Evolutionary conservation across 2,329 filamentous ascomycete species (phyloP), one percentile per base, ranked within the genome.

Genomic region (Fusarium chlamydosporum): DNA sequence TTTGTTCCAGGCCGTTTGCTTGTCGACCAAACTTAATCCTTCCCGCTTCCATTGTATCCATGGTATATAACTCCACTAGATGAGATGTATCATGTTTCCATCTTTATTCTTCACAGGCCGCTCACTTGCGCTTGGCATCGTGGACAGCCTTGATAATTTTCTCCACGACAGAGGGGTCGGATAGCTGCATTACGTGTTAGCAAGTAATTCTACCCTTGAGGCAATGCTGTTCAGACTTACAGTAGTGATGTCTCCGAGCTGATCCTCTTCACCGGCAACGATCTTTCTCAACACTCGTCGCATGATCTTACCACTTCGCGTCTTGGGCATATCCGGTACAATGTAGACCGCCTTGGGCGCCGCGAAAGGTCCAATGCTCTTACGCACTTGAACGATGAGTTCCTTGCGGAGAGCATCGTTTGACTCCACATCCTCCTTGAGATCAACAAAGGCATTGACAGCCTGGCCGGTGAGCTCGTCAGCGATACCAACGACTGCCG

Each of bases 251-350:
- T 99, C 96, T 74, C 96, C 96, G 55, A 99, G 85, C 82, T 97
- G 94, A 79, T 99, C 96, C 82, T 97, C 95, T 84, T 99, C 96
- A 35, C 95, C 95, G 16, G 94, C 94, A 73, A 99, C 82, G 76
- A 99, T 97, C 92, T 99, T 99, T 75, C 96, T 88, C 84, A 99
- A 82, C 77, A 99, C 97, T 70, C 96, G 90, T 68, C 96, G 89
- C 96, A 99, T 99, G 77, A 99, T 99, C 91, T 99, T 99, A 72
- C 96, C 96, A 73, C 92, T 97, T 74, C 96, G 88, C 37, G 96
- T 99, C 89, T 99, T 98, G 75, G 96, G 96, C 70, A 99, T 87
- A 79, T 99, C 96, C 4, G 94, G 91, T 43, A 99, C 92, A 56
- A 97, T 88, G 79, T 90, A 96, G 68, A 99, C 91, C 20, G 91